These are phyloP conservation scores for Fusarium armeniacum DNA, from an alignment of 2,329 filamentous ascomycete genomes.

Conservation along the genomic window DNA sequence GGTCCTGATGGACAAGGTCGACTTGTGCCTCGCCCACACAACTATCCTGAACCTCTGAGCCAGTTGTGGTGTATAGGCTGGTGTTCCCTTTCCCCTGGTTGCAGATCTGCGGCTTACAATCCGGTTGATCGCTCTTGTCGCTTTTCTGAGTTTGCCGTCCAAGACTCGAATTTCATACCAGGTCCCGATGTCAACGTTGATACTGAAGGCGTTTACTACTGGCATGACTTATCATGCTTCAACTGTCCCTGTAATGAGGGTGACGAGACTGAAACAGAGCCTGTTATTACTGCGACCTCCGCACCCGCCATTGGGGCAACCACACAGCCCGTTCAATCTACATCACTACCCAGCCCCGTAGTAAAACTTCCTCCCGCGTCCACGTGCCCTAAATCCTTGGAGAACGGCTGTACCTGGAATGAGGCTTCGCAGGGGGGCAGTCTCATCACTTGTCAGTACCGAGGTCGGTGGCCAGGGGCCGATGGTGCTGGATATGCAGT, in stretches of 20 bases:
- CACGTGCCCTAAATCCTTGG: constrained; percentile 5
- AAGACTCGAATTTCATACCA: constrained; percentile 7
- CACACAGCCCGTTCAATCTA: background rate
- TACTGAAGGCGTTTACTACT: constrained; percentile 18
- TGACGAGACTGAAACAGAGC: background rate
- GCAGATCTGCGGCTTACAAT: constrained; percentile 1
- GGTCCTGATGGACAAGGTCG: background rate
- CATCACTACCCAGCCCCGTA: background rate
- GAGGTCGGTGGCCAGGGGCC: constrained; percentile 12
- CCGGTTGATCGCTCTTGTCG: background rate
- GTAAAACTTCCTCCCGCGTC: constrained; percentile 11
- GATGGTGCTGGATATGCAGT: constrained; percentile 13
- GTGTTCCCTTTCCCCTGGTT: constrained; percentile 8
- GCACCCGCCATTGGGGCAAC: background rate
- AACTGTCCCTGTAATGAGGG: constrained; percentile 18
- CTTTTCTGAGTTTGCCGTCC: constrained; percentile 12
- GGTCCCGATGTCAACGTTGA: constrained; percentile 4
- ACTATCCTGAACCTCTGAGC: constrained; percentile 5
- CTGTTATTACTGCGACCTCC: background rate
- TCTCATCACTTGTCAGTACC: background rate
- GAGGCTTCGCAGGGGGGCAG: constrained; percentile 6
- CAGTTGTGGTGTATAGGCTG: constrained; percentile 25
- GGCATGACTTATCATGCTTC: constrained; percentile 25
- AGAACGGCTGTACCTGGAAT: constrained; percentile 9
- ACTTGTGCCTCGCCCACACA: background rate